Percentiles rank a stretch among this genome's conserved stretches.
These are phyloP conservation scores for Fraxinus floribunda DNA, from an alignment of 305 asterid genomes.

Conservation along the genomic window DNA sequence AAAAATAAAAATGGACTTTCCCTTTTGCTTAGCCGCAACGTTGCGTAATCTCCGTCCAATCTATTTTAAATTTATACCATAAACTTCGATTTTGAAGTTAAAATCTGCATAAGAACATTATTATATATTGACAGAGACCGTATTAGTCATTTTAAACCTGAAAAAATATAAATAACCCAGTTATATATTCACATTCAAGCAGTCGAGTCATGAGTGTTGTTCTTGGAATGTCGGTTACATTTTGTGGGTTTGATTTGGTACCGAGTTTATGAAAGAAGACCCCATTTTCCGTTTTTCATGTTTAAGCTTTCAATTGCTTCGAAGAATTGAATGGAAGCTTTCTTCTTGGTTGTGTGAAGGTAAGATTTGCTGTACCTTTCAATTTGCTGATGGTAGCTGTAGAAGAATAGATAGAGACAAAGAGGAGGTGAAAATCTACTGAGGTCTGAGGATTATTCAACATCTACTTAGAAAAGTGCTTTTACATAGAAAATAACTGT, in stretches of 20 bases:
- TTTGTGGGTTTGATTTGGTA: not conserved
- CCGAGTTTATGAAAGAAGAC: not conserved
- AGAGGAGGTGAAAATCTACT: not conserved
- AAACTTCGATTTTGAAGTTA: not conserved
- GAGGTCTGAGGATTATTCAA: not conserved
- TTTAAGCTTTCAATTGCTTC: not conserved
- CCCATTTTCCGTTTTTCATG: slow-evolving; percentile 33
- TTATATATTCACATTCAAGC: not conserved
- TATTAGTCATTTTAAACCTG: not conserved
- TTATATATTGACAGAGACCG: not conserved
- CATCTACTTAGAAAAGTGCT: not conserved
- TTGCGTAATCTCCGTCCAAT: not conserved
- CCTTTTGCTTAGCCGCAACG: not conserved
- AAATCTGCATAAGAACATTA: not conserved
- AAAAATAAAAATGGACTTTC: not conserved
- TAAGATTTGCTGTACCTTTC: slow-evolving; percentile 15
- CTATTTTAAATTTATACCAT: not conserved
- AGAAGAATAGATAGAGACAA: not conserved
- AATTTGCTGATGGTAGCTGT: not conserved
- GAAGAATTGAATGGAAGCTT: not conserved
- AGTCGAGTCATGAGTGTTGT: not conserved
- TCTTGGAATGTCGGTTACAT: slow-evolving; percentile 15
- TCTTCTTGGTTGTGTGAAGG: not conserved
- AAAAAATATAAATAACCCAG: not conserved
- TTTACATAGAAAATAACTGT: not conserved